These are phyloP conservation scores for Arachnomyces sp. DNA, from an alignment of 2,329 filamentous ascomycete species.

Conservation along the genomic window DNA sequence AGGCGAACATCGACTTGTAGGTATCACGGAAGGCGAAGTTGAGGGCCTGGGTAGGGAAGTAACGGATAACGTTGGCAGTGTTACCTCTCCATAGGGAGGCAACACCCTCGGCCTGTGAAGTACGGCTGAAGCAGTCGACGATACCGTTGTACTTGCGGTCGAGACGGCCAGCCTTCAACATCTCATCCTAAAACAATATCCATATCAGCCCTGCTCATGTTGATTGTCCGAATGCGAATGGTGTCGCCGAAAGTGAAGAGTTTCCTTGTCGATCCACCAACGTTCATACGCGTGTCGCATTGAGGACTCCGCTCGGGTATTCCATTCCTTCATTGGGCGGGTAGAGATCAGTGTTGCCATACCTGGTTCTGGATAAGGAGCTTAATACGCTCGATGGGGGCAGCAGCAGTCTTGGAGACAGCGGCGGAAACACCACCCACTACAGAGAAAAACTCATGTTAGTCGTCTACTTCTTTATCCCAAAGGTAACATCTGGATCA, in stretches of 20 bases:
- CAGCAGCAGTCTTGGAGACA: slow-evolving; percentile 99
- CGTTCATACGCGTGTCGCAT: too few species aligned
- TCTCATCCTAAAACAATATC: slow-evolving; percentile 72
- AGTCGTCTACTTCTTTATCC: slow-evolving; percentile 23
- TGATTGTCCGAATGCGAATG: slow-evolving; percentile 14
- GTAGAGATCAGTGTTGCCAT: slow-evolving; percentile 36
- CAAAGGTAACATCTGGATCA: too few species aligned
- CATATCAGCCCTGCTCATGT: slow-evolving; percentile 11
- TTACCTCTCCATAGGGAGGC: slow-evolving; percentile 98
- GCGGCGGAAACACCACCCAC: slow-evolving; percentile 99
- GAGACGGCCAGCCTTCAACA: slow-evolving; percentile 97
- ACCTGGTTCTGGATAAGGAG: slow-evolving; percentile 99
- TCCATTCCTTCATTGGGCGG: too few species aligned
- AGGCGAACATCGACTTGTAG: slow-evolving; percentile 99
- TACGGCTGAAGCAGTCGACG: slow-evolving; percentile 88
- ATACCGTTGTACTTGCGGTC: slow-evolving; percentile 96
- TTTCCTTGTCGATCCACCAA: too few species aligned
- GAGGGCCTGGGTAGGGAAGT: slow-evolving; percentile 99
- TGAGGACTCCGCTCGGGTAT: too few species aligned
- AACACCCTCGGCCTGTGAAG: slow-evolving; percentile 81
- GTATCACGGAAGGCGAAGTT: slow-evolving; percentile 99
- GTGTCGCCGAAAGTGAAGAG: slow-evolving; percentile 6
- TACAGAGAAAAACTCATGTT: slow-evolving; percentile 40
- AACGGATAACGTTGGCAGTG: slow-evolving; percentile 99
- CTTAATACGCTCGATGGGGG: slow-evolving; percentile 99